Conservation (phyloP, 2,329 filamentous ascomycete genomes). For the Stagonosporopsis chrysanthemi region DNA sequence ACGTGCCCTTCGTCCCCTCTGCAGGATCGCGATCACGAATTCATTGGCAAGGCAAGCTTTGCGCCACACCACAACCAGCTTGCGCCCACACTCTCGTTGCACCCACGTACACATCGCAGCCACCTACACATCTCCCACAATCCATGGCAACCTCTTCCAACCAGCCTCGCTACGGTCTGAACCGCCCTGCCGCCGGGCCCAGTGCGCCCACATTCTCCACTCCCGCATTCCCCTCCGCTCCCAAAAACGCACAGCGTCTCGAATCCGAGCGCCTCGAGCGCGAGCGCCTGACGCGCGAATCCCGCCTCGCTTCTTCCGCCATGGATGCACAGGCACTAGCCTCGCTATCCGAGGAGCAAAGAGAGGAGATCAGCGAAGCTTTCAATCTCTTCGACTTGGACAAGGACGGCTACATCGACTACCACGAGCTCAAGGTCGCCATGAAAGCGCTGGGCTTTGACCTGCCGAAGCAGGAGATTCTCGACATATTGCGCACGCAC, state of each 20-base stretch:
- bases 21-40: background rate
- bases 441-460: constrained; percentile 96
- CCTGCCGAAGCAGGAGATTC: constrained; percentile 83
- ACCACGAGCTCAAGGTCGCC: constrained; percentile 97
- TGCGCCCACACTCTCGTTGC: constrained; percentile 3
- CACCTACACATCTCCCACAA: constrained; percentile 16
- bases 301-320: constrained; percentile 39
- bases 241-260: constrained; percentile 51
- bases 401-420: constrained; percentile 92
- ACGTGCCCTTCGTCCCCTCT: too few relatives aligned
- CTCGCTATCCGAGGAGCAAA: constrained; percentile 82
- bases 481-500: constrained; percentile 79
- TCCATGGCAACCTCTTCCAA: constrained; percentile 61
- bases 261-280: constrained; percentile 53
- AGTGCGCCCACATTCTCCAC: constrained; percentile 35
- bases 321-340: constrained; percentile 58
- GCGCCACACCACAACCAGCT: constrained; percentile 9
- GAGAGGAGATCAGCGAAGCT: constrained; percentile 94
- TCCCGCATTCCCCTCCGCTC: constrained; percentile 52
- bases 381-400: constrained; percentile 97
- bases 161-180: constrained; percentile 64
- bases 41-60: background rate
- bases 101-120: constrained; percentile 4
- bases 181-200: constrained; percentile 37
- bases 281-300: constrained; percentile 50